Base-by-base conservation (phyloP, 768 basidiomycete genomes). In the Russula emetica region DNA sequence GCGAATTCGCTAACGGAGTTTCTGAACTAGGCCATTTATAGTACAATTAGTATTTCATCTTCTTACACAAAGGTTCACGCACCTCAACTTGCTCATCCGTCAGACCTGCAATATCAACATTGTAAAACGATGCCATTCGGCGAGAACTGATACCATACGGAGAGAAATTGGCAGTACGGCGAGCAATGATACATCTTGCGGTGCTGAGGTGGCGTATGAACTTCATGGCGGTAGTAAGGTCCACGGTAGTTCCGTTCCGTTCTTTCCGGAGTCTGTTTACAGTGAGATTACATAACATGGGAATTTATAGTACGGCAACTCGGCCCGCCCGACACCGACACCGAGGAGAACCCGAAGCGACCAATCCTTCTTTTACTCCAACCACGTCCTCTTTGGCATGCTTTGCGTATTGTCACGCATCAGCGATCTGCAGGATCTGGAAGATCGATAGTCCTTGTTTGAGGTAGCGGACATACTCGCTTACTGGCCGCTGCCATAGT, bases 51-150 rank as follows among this genome's bases (percentile, higher is more conserved):
- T 38, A 28, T 20, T 16, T 28, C 60, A 24, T 10, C 26, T 9
- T 42, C 24, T n/a, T 13, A 54, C 47, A 40, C n/a, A 32, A 34
- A 55, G 20, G 9, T 30, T 42, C 45, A 40, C 78, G 62, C 69
- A 90, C 92, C 79, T 94, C 92, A 34, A 78, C 78, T 71, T 94
- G 92, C 54, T 92, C 90, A 32, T 87, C 85, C 2, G 82, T 88
- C 50, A 95, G 78, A 22, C 92, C 91, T 1, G 90, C 87, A 42
- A 93, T 73, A 66, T 87, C 82, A 4, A 78, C 67, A 66, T 87
- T 90, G 69, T 93, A 94, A 54, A 83, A 85, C 0, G 86, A 86
- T 18, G 79, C 78, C 50, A 69, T 52, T 50, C 71, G 62, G 40
- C 66, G 56, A 26, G 20, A 13, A n/a, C 20, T 50, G 42, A 13